These are phyloP conservation scores for Epithele typhae DNA, from an alignment of 768 basidiomycete species.

Conservation along the genomic window DNA sequence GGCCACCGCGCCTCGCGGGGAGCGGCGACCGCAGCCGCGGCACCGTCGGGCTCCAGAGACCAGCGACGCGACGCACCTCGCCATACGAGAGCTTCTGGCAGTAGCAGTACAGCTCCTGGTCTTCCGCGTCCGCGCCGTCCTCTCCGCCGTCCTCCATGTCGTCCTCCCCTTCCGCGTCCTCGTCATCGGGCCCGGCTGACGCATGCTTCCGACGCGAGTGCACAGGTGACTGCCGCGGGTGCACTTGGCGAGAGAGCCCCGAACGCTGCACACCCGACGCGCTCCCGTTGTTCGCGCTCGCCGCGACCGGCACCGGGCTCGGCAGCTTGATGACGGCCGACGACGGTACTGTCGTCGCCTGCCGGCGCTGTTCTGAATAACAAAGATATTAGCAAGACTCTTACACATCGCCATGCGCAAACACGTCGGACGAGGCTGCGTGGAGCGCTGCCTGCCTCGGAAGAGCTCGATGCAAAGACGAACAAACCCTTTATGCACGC, in stretches of 20 bases:
- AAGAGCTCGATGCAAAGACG: too few species aligned
- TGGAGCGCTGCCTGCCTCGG: too few species aligned
- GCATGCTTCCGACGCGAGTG: constrained; percentile 20
- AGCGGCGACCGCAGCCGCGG: too few species aligned
- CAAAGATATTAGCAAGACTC: too few species aligned
- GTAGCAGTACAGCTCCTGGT: constrained; percentile 58
- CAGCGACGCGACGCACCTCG: constrained; percentile 33
- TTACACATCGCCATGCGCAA: too few species aligned
- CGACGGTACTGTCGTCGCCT: constrained; percentile 7
- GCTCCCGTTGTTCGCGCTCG: constrained; percentile 4
- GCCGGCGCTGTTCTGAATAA: constrained; percentile 18
- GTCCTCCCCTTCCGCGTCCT: constrained; percentile 33
- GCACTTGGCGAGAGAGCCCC: constrained; percentile 26
- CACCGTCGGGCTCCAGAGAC: too few species aligned
- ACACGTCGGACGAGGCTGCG: too few species aligned
- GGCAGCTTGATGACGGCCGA: constrained; percentile 30
- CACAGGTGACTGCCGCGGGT: constrained; percentile 20
- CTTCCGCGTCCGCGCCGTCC: constrained; percentile 48
- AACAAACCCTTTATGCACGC: too few species aligned
- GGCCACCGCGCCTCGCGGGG: too few species aligned
- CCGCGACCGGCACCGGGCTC: constrained; percentile 29
- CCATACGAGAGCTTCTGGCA: constrained; percentile 62
- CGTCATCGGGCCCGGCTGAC: constrained; percentile 25
- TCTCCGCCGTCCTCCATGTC: constrained; percentile 34
- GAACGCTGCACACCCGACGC: constrained; percentile 21